These are phyloP conservation scores for Ogataea populi-albae DNA, from an alignment of 805 yeast genomes.

Conservation along the genomic window DNA sequence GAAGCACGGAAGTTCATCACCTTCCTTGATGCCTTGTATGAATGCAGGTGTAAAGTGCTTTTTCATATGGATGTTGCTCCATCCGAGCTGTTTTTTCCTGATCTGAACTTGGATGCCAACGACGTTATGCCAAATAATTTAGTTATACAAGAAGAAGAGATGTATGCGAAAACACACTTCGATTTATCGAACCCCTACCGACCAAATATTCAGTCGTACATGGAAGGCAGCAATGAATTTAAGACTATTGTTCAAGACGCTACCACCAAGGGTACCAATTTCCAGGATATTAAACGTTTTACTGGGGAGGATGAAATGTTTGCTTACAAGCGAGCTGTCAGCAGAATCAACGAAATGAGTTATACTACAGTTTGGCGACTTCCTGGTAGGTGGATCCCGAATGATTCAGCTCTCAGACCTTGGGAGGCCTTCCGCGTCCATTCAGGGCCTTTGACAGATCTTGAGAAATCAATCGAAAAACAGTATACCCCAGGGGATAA, in stretches of 20 bases:
- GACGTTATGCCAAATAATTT: slow-evolving; percentile 24
- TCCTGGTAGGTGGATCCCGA: slow-evolving; percentile 53
- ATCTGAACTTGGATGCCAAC: slow-evolving; percentile 20
- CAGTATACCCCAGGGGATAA: slow-evolving; percentile 4
- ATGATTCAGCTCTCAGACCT: slow-evolving; percentile 49
- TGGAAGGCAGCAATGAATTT: slow-evolving; percentile 41
- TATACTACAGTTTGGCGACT: slow-evolving; percentile 44
- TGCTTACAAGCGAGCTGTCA: slow-evolving; percentile 69
- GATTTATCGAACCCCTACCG: slow-evolving; percentile 63
- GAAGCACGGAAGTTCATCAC: slow-evolving; percentile 70
- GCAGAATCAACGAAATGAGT: slow-evolving; percentile 48
- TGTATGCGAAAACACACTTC: slow-evolving; percentile 61
- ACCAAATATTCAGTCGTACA: slow-evolving; percentile 65
- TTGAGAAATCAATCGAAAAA: slow-evolving; percentile 4
- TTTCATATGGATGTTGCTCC: slow-evolving; percentile 48
- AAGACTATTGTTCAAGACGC: slow-evolving; percentile 18
- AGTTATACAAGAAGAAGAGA: slow-evolving; percentile 60
- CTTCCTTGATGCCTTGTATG: slow-evolving; percentile 65
- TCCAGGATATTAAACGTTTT: slow-evolving; percentile 50
- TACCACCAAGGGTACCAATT: slow-evolving; percentile 34
- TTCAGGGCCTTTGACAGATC: slow-evolving; percentile 8
- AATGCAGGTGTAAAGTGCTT: slow-evolving; percentile 59
- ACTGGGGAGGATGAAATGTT: slow-evolving; percentile 78
- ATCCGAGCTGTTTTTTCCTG: slow-evolving; percentile 64
- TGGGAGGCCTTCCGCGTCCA: too few relatives aligned